phyloP scores from a whole-genome alignment of 345 rosid genomes.

The Gossypioides kirkii region DNA sequence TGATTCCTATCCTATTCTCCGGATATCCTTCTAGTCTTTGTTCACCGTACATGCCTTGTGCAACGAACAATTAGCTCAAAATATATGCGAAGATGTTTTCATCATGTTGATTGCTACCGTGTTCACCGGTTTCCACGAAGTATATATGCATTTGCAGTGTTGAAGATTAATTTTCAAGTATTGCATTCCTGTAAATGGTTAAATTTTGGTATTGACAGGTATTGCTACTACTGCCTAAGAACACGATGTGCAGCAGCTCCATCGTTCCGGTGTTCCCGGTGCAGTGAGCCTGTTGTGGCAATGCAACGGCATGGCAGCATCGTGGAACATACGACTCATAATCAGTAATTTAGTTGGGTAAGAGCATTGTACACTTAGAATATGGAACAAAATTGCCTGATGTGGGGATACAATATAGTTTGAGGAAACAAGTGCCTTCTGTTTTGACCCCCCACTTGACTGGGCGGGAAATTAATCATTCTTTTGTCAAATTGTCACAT shows the following conservation, averaged over 20 bases:
- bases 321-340: conserved; percentile 14
- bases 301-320: conserved; percentile 61
- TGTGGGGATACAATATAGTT: conserved; percentile 7
- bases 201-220: conserved; percentile 46
- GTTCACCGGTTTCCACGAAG: too few species aligned
- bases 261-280: conserved; percentile 72
- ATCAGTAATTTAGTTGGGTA: conserved; percentile 1
- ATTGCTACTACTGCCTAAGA: conserved; percentile 89
- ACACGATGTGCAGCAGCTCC: conserved; percentile 78
- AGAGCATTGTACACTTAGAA: background rate
- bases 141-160: background rate
- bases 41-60: background rate
- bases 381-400: background rate
- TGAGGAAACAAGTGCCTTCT: background rate
- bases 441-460: background rate
- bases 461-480: too few species aligned
- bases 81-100: background rate
- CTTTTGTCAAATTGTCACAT: too few species aligned
- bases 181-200: background rate
- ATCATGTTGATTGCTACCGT: background rate
- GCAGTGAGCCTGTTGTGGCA: conserved; percentile 73
- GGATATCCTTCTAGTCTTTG: background rate
- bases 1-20: background rate
- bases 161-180: background rate
- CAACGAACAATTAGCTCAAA: conserved; percentile 3